phyloP scores from a whole-genome alignment of 345 rosid genomes.

The Erucastrum elatum region DNA sequence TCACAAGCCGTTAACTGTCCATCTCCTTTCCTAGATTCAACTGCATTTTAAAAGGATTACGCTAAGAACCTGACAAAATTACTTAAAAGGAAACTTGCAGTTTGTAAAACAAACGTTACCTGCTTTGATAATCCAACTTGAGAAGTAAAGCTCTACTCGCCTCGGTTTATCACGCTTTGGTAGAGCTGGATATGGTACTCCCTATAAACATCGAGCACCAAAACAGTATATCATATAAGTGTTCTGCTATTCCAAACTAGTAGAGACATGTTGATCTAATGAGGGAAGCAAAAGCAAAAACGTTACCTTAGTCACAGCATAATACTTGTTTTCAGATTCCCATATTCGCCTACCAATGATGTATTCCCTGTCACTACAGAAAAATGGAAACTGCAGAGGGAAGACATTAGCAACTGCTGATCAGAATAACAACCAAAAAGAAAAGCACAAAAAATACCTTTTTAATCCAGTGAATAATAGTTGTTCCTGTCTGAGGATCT shows the following conservation, averaged over 20 bases:
- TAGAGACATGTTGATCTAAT: not conserved
- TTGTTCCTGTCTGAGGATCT: slow-evolving; percentile 66
- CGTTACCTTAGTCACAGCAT: slow-evolving; percentile 87
- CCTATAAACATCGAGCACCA: slow-evolving; percentile 44
- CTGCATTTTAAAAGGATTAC: slow-evolving; percentile 36
- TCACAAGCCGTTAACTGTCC: slow-evolving; percentile 83
- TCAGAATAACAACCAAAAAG: not conserved
- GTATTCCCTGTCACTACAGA: slow-evolving; percentile 96
- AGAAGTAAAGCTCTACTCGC: slow-evolving; percentile 83
- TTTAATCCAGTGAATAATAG: slow-evolving; percentile 78
- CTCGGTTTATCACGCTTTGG: slow-evolving; percentile 87
- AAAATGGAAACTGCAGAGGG: slow-evolving; percentile 85
- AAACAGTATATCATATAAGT: not conserved
- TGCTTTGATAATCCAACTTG: slow-evolving; percentile 87
- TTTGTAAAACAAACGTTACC: slow-evolving; percentile 44
- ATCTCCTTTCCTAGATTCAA: slow-evolving; percentile 85
- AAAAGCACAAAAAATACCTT: slow-evolving; percentile 49
- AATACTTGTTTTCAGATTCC: slow-evolving; percentile 78
- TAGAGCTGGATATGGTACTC: slow-evolving; percentile 63
- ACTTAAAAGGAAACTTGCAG: not conserved
- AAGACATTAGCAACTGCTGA: not conserved
- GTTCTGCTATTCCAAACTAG: not conserved
- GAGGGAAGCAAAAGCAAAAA: not conserved
- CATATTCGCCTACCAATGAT: slow-evolving; percentile 88
- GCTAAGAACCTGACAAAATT: not conserved